Evolutionary conservation across 202 grass and related monocot species (phyloP).

Genomic region (Miscanthus sacchariflorus): DNA sequence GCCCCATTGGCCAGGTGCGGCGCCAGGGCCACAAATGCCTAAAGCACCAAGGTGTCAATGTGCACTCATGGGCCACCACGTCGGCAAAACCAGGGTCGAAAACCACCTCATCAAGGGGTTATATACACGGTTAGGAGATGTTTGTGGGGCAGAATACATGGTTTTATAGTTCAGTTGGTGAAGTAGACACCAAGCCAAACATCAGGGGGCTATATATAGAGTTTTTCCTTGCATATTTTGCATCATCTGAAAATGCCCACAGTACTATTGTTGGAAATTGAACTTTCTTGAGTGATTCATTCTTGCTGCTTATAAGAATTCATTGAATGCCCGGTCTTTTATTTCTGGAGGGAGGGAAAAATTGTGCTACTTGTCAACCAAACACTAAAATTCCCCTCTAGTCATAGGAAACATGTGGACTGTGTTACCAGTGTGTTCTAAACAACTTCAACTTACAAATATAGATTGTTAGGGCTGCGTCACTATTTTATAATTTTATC

Average conservation of each 20-base stretch:
- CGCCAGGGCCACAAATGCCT: too few relatives aligned
- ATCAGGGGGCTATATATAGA: too few relatives aligned
- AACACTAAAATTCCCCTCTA: background rate
- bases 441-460: slow-evolving; percentile 7
- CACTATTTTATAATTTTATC: background rate
- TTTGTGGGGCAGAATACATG: too few relatives aligned
- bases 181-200: too few relatives aligned
- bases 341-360: background rate
- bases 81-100: too few relatives aligned
- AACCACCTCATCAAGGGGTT: too few relatives aligned
- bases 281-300: background rate
- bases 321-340: background rate
- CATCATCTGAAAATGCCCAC: background rate
- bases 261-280: background rate
- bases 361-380: background rate
- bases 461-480: background rate
- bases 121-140: too few relatives aligned
- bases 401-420: background rate
- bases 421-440: background rate
- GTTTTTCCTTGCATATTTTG: background rate
- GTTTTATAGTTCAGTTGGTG: too few relatives aligned
- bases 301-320: background rate
- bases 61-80: too few relatives aligned
- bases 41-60: too few relatives aligned
- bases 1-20: too few relatives aligned